Evolutionary conservation across 176 grass and related monocot genomes (phyloP).

Genomic region (Lolium rigidum): DNA sequence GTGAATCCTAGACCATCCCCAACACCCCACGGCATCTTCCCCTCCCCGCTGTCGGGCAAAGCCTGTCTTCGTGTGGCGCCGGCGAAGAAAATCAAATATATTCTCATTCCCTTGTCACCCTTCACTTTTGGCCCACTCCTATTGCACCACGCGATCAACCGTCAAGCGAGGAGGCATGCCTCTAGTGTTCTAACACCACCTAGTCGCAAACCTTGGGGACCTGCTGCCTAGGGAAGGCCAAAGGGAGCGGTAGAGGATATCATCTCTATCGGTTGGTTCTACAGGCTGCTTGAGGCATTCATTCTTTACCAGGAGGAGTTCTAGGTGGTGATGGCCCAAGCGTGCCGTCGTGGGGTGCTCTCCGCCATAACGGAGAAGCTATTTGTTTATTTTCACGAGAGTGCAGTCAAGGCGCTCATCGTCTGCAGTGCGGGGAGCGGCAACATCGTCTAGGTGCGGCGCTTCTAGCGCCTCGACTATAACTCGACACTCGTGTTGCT

Average conservation of each 20-base stretch:
- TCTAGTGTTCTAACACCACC: constrained; percentile 39
- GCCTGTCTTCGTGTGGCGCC: no score
- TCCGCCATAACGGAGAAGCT: constrained; percentile 52
- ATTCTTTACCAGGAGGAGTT: constrained; percentile 78
- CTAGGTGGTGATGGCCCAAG: constrained; percentile 64
- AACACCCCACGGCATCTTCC: no score
- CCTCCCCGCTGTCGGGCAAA: no score
- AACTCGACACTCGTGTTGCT: no score
- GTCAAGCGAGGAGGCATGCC: not conserved
- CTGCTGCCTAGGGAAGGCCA: constrained; percentile 18
- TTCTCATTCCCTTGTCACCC: not conserved
- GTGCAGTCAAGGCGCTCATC: constrained; percentile 86
- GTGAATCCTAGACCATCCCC: no score
- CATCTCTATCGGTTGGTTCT: constrained; percentile 71
- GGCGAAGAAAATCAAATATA: no score
- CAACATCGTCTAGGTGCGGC: constrained; percentile 63
- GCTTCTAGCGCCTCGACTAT: constrained; percentile 66
- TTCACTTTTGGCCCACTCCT: constrained; percentile 27
- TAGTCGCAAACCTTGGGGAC: constrained; percentile 60
- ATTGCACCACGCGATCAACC: constrained; percentile 15
- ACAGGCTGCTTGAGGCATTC: constrained; percentile 72
- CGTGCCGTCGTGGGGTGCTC: constrained; percentile 45
- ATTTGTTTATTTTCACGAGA: constrained; percentile 77
- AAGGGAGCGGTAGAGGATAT: constrained; percentile 44
- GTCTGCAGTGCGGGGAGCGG: constrained; percentile 80